phyloP scores from a whole-genome alignment of 345 rosid species.

The Citropsis articulata region DNA sequence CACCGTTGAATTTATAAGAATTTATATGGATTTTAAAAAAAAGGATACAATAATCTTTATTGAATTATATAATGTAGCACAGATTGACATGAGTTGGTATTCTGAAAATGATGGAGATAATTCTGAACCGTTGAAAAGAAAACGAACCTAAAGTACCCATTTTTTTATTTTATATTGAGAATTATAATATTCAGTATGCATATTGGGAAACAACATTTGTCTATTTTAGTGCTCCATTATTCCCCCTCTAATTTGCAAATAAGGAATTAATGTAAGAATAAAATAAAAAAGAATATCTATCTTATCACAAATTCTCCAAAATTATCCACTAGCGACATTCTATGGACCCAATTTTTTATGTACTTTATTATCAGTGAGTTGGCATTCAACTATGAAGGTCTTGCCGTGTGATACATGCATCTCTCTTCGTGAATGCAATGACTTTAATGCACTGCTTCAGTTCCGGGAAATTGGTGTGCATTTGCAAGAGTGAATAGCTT shows the following conservation, averaged over 20 bases:
- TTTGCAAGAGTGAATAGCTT: too few species aligned
- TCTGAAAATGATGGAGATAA: not conserved
- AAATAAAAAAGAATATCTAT: not conserved
- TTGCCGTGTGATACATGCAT: not conserved
- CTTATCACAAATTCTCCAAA: not conserved
- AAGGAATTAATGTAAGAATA: not conserved
- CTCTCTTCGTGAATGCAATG: too few species aligned
- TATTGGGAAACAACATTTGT: not conserved
- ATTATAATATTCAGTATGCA: not conserved
- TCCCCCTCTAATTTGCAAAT: not conserved
- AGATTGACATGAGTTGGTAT: not conserved
- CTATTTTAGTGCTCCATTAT: not conserved
- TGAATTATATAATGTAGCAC: not conserved
- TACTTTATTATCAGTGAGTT: not conserved
- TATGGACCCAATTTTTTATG: not conserved
- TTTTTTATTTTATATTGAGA: not conserved
- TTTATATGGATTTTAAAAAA: too few species aligned
- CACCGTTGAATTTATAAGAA: too few species aligned
- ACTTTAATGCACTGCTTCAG: too few species aligned
- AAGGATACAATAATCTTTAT: too few species aligned
- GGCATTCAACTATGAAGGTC: not conserved
- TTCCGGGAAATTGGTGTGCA: too few species aligned
- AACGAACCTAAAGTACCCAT: not conserved
- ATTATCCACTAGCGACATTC: not conserved
- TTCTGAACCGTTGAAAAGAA: not conserved